These are phyloP conservation scores for Tulasnella sp. DNA, from an alignment of 768 basidiomycete genomes.

Conservation along the genomic window DNA sequence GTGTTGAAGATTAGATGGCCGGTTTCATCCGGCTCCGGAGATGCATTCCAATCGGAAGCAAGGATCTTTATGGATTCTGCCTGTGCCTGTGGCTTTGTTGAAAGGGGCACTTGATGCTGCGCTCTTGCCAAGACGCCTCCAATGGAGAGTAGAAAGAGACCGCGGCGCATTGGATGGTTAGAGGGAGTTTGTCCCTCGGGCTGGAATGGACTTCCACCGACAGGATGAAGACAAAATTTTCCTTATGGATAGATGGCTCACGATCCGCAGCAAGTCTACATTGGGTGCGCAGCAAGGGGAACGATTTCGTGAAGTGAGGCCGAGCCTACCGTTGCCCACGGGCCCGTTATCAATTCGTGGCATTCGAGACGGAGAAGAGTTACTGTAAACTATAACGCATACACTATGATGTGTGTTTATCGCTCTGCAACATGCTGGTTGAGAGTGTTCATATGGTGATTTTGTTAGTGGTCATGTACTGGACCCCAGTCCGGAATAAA, in stretches of 20 bases:
- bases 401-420: background rate
- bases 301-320: background rate
- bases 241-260: background rate
- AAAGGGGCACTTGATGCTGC: background rate
- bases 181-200: background rate
- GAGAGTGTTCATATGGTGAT: too few species aligned
- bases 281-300: background rate
- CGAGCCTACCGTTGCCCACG: background rate
- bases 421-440: background rate
- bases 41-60: background rate
- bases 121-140: background rate
- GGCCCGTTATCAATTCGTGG: background rate
- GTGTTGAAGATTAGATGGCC: constrained; percentile 25
- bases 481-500: background rate
- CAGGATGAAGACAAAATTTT: background rate
- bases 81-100: background rate
- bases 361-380: too few species aligned
- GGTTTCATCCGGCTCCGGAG: constrained; percentile 15
- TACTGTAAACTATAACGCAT: background rate
- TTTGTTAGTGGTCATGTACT: background rate
- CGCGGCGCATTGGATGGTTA: background rate
- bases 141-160: background rate
- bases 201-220: background rate
- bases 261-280: background rate
- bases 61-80: background rate